Percentiles rank a stretch among this genome's conserved stretches.
Evolutionary conservation across 202 grass and related monocot genomes (phyloP).

Genomic region (Digitaria exilis): DNA sequence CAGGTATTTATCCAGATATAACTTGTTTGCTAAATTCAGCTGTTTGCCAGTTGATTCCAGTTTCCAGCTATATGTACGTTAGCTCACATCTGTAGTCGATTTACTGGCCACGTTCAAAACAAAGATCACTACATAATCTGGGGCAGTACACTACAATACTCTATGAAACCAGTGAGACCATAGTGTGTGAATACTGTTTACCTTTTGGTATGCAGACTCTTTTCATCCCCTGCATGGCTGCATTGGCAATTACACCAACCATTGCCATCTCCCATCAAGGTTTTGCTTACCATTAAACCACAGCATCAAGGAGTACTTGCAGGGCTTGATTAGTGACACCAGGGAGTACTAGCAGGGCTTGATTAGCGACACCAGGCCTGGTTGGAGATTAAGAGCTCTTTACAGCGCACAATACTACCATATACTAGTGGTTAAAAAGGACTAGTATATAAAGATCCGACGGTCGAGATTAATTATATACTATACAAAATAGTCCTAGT

Average conservation of each 20-base stretch:
- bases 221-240: background rate
- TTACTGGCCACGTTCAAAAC: too few relatives aligned
- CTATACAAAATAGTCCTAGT: too few relatives aligned
- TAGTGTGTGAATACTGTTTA: background rate
- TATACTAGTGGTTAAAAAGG: too few relatives aligned
- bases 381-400: constrained; percentile 17
- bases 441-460: too few relatives aligned
- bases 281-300: background rate
- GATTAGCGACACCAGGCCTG: background rate
- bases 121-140: background rate
- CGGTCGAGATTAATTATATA: too few relatives aligned
- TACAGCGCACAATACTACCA: too few relatives aligned
- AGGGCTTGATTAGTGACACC: too few relatives aligned
- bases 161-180: background rate
- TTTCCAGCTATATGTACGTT: background rate
- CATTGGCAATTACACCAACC: background rate
- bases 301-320: background rate
- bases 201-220: background rate
- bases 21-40: background rate
- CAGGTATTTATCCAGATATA: too few relatives aligned
- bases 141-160: background rate
- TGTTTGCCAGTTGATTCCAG: background rate
- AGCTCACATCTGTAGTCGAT: background rate
- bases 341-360: too few relatives aligned
- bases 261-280: background rate